Conservation (phyloP, 2,329 filamentous ascomycete species). For the Penicillium sp. region DNA sequence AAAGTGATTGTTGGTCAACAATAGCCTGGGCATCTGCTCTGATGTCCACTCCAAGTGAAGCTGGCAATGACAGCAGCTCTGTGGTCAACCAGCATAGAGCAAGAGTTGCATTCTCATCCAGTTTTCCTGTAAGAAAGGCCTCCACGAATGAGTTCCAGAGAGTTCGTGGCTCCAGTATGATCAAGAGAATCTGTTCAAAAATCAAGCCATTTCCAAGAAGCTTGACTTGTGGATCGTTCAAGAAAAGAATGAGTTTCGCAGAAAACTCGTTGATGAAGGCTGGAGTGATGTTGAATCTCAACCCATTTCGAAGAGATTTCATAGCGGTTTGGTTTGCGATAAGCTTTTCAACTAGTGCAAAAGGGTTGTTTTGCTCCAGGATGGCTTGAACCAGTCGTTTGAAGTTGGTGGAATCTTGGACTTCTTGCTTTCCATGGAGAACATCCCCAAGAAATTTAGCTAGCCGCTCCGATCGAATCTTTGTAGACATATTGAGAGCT, state of each 20-base stretch:
- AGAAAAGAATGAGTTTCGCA: constrained; percentile 40
- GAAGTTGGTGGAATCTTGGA: constrained; percentile 42
- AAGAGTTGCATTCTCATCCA: constrained; percentile 36
- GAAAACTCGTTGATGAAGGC: constrained; percentile 48
- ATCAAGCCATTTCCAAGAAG: constrained; percentile 53
- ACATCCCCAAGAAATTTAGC: constrained; percentile 43
- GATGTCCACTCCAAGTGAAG: constrained; percentile 21
- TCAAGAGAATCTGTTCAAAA: constrained; percentile 49
- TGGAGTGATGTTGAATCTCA: constrained; percentile 47
- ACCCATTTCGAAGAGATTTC: constrained; percentile 39
- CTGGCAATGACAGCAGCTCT: constrained; percentile 49
- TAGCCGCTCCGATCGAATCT: constrained; percentile 29
- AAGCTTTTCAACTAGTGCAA: constrained; percentile 45
- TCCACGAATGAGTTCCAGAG: constrained; percentile 55
- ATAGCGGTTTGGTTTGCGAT: constrained; percentile 38
- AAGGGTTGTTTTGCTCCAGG: constrained; percentile 43
- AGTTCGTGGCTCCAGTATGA: constrained; percentile 54
- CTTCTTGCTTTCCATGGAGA: constrained; percentile 39
- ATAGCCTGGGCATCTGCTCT: constrained; percentile 31
- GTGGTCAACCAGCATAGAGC: constrained; percentile 53
- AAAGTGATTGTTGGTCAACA: constrained; percentile 24
- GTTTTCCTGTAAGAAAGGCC: constrained; percentile 26
- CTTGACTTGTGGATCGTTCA: constrained; percentile 50
- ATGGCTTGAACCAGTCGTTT: constrained; percentile 54
- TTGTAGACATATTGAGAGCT: constrained; percentile 14